Base-by-base conservation (phyloP, 192 early-diverging fungal species). In the Coemansia sp. region DNA sequence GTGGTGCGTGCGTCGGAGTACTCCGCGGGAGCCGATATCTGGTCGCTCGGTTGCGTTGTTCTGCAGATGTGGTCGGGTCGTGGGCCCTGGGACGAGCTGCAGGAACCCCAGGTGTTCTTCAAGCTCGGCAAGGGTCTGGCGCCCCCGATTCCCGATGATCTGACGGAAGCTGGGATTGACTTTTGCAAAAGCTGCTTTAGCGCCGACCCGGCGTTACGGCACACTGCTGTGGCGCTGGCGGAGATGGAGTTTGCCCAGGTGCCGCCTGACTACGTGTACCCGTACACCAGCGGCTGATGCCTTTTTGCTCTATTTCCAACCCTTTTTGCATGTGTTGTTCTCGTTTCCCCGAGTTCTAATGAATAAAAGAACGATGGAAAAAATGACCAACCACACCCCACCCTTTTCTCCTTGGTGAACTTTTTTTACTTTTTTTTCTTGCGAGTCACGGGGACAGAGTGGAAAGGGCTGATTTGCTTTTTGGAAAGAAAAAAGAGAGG, bases 61-160 rank as follows among this genome's bases (percentile, higher is more conserved):
- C 76, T 99, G 58, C 96, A 99, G 72, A 99, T 99, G 97, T 89
- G 96, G 72, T 92, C 95, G 39, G 95, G 93, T 18, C 84, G 88
- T 13, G 89, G 84, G 63, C 91, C 92, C 8, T 94, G 92, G 92
- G 74, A 69, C 48, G 66, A 65, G 41, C 58, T 81, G 70, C 67
- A 75, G 74, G 77, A 65, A 74, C 85, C 82, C 47, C 88, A 87
- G 65, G 73, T 88, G 61, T 80, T 90, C 68, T 89, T 87, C 69
- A 81, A 93, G 77, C 85, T 97, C 60, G 94, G 94, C 40, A 90
- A 84, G 13, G 89, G 88, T 54, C 88, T 93, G 60, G 78, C 88
- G 21, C 97, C 97, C 22, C 91, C 94, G 7, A 86, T 98, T 46
- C 93, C 93, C 8, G 82, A 87, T 47, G 80, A 78, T 19, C 77